phyloP scores from a whole-genome alignment of 768 basidiomycete species.

The Boletus subparvulus region DNA sequence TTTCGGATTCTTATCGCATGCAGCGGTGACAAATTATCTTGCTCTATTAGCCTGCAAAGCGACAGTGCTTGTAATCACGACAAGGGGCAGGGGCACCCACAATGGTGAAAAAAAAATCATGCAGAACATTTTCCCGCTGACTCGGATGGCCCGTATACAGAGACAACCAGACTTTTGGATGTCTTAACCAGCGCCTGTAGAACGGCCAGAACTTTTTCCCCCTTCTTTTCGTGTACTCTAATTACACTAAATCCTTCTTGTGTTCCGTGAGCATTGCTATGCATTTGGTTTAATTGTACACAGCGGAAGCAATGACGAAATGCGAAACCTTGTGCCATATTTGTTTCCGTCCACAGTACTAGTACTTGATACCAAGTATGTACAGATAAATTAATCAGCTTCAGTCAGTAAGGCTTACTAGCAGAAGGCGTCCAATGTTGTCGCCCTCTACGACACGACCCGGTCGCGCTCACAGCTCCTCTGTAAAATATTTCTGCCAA shows the following conservation, averaged over 20 bases:
- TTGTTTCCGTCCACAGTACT: background rate
- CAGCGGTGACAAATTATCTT: constrained; percentile 24
- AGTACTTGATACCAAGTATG: constrained; percentile 14
- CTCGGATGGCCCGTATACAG: background rate
- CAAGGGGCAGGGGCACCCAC: constrained; percentile 1
- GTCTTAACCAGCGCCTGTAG: background rate
- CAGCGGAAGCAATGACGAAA: constrained; percentile 16
- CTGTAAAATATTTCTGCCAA: background rate
- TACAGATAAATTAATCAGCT: constrained; percentile 28
- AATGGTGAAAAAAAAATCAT: constrained; percentile 6
- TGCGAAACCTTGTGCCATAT: constrained; percentile 10
- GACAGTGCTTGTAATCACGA: constrained; percentile 10
- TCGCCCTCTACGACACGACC: background rate
- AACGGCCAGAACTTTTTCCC: background rate
- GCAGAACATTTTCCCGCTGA: background rate
- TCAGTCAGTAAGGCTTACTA: background rate
- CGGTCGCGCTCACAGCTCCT: background rate
- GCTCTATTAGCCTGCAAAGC: constrained; percentile 14
- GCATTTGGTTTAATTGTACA: constrained; percentile 28
- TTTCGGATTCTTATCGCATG: constrained; percentile 15
- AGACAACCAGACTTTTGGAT: background rate
- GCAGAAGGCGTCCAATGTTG: background rate
- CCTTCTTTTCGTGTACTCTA: constrained; percentile 16
- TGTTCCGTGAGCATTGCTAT: constrained; percentile 16
- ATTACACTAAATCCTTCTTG: constrained; percentile 9